These are phyloP conservation scores for Psilocybe sp. DNA, from an alignment of 768 basidiomycete species.

Conservation along the genomic window DNA sequence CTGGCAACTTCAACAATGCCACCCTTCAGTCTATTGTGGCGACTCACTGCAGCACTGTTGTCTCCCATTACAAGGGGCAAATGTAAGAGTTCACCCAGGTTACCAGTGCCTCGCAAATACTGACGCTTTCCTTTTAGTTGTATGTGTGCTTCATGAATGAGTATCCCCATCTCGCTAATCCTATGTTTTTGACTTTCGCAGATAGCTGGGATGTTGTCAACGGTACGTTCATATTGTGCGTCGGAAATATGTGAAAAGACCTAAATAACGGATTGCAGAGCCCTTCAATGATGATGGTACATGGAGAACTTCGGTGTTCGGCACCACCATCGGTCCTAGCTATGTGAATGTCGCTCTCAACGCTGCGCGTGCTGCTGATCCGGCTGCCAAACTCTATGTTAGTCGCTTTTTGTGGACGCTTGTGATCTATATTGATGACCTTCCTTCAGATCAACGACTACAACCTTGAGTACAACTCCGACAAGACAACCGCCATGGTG, in stretches of 20 bases:
- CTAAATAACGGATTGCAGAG: conserved; percentile 23
- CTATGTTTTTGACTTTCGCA: conserved; percentile 11
- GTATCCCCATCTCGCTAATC: neutral
- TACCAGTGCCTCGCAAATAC: neutral
- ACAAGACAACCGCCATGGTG: conserved; percentile 55
- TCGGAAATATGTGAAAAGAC: conserved; percentile 2
- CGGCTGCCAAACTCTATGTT: conserved; percentile 55
- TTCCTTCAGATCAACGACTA: conserved; percentile 34
- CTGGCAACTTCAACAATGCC: conserved; percentile 38
- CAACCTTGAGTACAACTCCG: conserved; percentile 40
- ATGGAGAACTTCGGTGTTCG: conserved; percentile 51
- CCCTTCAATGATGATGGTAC: conserved; percentile 63
- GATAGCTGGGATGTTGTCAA: conserved; percentile 55
- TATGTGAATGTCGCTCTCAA: conserved; percentile 51
- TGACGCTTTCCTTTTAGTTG: conserved; percentile 5
- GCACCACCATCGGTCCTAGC: conserved; percentile 42
- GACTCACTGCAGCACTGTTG: conserved; percentile 47
- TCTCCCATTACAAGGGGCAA: conserved; percentile 52
- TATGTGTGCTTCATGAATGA: conserved; percentile 7
- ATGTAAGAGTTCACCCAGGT: conserved; percentile 27
- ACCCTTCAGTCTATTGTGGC: conserved; percentile 42
- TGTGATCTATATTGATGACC: neutral
- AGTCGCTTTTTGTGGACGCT: conserved; percentile 1
- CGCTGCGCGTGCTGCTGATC: conserved; percentile 53
- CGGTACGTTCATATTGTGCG: conserved; percentile 20